Evolutionary conservation across 305 asterid species (phyloP).

Genomic region (Stenogyne calaminthoides): DNA sequence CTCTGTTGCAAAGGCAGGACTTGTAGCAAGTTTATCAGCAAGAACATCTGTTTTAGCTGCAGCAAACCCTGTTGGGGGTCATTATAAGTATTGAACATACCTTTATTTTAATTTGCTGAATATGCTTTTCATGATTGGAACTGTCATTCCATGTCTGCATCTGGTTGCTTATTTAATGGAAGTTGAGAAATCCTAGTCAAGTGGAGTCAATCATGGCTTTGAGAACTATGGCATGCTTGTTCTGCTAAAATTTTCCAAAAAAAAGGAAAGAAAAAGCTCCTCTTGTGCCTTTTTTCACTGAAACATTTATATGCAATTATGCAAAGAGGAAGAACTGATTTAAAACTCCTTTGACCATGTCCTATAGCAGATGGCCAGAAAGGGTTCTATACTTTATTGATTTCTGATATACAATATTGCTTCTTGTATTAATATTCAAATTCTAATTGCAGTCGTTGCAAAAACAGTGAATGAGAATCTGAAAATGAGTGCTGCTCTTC

Average conservation of each 20-base stretch:
- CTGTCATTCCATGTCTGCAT: conserved; percentile 11
- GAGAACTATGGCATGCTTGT: background rate
- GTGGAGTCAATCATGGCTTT: conserved; percentile 5
- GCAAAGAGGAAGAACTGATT: background rate
- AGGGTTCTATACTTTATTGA: background rate
- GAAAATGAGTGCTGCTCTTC: conserved; percentile 92
- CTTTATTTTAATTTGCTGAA: conserved; percentile 22
- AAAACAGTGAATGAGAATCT: conserved; percentile 98
- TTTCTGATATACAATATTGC: conserved; percentile 5
- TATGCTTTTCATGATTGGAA: conserved; percentile 9
- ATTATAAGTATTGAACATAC: conserved; percentile 65
- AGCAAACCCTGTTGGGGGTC: conserved; percentile 98
- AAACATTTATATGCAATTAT: conserved; percentile 14
- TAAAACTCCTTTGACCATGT: conserved; percentile 12
- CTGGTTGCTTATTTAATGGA: conserved; percentile 19
- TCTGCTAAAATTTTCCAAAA: background rate
- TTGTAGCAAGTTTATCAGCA: conserved; percentile 97
- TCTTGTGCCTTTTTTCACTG: conserved; percentile 7
- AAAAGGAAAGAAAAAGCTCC: background rate
- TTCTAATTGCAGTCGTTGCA: conserved; percentile 85
- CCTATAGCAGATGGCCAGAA: conserved; percentile 18
- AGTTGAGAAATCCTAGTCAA: conserved; percentile 21
- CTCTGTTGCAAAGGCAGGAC: conserved; percentile 99
- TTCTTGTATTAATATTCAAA: conserved; percentile 10
- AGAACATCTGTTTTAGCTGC: conserved; percentile 98